phyloP scores from a whole-genome alignment of 1,284 basidiomycete genomes.

The Leucoagaricus sp. region DNA sequence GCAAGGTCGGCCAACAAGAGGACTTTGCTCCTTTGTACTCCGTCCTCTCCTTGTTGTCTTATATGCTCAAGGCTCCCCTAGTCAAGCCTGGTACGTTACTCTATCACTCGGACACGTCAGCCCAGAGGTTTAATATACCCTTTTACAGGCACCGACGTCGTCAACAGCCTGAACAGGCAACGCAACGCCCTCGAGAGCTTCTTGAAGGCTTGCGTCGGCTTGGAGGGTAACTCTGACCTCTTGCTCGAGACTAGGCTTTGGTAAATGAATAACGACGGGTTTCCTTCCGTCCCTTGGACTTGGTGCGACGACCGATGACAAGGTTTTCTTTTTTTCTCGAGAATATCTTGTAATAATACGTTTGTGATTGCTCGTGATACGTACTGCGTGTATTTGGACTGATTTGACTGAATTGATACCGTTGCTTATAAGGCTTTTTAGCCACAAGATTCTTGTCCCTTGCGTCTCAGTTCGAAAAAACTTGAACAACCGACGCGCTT shows the following conservation, averaged over 20 bases:
- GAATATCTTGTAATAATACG: no score
- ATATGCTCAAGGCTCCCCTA: slow-evolving; percentile 97
- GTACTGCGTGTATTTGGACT: no score
- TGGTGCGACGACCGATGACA: neutral
- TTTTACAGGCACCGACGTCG: slow-evolving; percentile 73
- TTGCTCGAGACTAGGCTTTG: slow-evolving; percentile 87
- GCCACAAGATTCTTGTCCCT: no score
- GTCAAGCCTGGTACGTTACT: slow-evolving; percentile 84
- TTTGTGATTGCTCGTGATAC: neutral
- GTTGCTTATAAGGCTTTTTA: no score
- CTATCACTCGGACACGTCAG: neutral
- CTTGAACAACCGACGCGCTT: no score
- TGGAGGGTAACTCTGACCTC: slow-evolving; percentile 83
- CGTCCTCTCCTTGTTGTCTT: slow-evolving; percentile 87
- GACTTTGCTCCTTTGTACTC: slow-evolving; percentile 82
- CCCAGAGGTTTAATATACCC: neutral
- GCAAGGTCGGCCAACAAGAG: slow-evolving; percentile 45
- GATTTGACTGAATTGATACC: no score
- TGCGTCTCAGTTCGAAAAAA: no score
- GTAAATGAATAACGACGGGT: slow-evolving; percentile 53
- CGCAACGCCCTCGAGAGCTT: slow-evolving; percentile 92
- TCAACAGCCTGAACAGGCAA: slow-evolving; percentile 95
- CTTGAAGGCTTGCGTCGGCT: slow-evolving; percentile 89
- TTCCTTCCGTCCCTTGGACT: neutral
- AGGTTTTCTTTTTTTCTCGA: no score